These are phyloP conservation scores for Cochlearia excelsa DNA, from an alignment of 345 rosid species.

Conservation along the genomic window DNA sequence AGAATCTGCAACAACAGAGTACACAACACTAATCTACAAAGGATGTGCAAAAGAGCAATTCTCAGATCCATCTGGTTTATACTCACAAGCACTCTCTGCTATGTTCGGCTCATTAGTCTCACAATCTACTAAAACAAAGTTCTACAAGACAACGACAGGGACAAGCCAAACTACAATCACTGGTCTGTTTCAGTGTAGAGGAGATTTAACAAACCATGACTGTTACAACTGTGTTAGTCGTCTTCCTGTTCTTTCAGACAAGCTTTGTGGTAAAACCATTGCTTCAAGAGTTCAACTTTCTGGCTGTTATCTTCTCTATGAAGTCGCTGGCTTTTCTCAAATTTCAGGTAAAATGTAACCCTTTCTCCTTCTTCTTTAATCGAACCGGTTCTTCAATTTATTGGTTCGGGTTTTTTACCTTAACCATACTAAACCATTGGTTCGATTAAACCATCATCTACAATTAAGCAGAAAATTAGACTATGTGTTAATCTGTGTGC, in stretches of 20 bases:
- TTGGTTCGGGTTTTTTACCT: neutral
- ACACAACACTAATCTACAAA: slow-evolving; percentile 72
- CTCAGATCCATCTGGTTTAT: slow-evolving; percentile 78
- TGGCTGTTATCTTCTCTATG: slow-evolving; percentile 86
- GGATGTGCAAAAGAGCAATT: slow-evolving; percentile 80
- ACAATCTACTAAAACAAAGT: slow-evolving; percentile 77
- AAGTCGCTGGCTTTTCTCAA: slow-evolving; percentile 77
- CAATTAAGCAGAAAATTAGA: neutral
- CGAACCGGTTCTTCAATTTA: slow-evolving; percentile 10
- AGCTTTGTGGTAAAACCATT: slow-evolving; percentile 69
- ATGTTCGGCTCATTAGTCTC: slow-evolving; percentile 76
- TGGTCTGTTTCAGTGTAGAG: slow-evolving; percentile 93
- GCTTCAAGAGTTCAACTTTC: slow-evolving; percentile 81
- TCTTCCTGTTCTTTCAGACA: slow-evolving; percentile 69
- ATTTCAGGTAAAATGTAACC: slow-evolving; percentile 41
- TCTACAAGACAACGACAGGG: slow-evolving; percentile 78
- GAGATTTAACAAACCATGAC: slow-evolving; percentile 67
- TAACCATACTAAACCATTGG: neutral
- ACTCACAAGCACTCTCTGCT: slow-evolving; percentile 87
- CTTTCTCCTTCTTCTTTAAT: neutral
- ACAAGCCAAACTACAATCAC: slow-evolving; percentile 67
- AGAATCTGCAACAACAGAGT: slow-evolving; percentile 60
- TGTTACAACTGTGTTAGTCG: slow-evolving; percentile 93
- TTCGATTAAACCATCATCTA: neutral
- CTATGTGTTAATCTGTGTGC: neutral